Percentiles rank a stretch among this genome's conserved stretches.
These are phyloP conservation scores for Macadamia tetraphylla DNA, from an alignment of 164 flowering plant species.

Conservation along the genomic window DNA sequence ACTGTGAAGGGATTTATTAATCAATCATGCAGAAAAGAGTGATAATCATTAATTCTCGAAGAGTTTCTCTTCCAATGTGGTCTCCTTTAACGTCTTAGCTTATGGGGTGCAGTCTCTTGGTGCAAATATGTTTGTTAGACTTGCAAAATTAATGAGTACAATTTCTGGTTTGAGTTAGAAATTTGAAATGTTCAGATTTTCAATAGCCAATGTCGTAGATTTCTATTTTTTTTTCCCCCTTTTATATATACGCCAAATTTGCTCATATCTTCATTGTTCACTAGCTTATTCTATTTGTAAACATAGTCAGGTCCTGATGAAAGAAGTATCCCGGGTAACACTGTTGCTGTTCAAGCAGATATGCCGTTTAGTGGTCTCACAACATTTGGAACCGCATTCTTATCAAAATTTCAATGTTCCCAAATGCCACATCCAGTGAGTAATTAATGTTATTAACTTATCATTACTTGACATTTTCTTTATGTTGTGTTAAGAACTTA, in stretches of 20 bases:
- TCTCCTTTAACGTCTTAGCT: no score
- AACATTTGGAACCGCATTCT: slow-evolving; percentile 86
- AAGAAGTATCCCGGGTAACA: slow-evolving; percentile 94
- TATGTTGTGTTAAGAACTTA: background rate
- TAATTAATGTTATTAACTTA: slow-evolving; percentile 10
- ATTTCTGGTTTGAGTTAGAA: no score
- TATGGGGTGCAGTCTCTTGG: no score
- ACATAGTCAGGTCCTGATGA: slow-evolving; percentile 88
- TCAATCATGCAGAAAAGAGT: no score
- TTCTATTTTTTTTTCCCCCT: background rate
- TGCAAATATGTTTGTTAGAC: no score
- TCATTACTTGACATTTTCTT: background rate
- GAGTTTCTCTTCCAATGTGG: no score
- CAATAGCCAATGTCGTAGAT: background rate
- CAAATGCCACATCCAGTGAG: slow-evolving; percentile 98
- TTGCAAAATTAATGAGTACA: no score
- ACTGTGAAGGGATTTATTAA: no score
- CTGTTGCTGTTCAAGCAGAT: slow-evolving; percentile 96
- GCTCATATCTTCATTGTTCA: background rate
- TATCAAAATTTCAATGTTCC: slow-evolving; percentile 97
- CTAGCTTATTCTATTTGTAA: background rate
- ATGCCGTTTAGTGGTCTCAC: slow-evolving; percentile 95
- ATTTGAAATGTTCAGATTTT: no score
- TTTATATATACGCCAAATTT: background rate
- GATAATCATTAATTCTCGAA: no score